A percentile compares a stretch with the other conserved stretches of the same genome.
Evolutionary conservation across 129 eudicot species (phyloP).

Genomic region (Flaveria ramosissima): DNA sequence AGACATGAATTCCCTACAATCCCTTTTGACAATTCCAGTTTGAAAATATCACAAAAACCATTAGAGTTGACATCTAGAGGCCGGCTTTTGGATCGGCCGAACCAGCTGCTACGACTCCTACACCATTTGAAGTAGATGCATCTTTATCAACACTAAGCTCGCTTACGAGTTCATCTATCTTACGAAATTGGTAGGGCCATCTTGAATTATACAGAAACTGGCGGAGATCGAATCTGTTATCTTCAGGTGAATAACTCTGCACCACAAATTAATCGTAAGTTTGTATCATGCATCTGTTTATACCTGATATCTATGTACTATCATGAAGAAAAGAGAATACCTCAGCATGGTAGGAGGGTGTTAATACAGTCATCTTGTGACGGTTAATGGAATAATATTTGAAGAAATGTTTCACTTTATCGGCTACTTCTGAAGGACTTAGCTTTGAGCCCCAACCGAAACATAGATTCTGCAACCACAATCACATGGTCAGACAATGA

Average conservation of each 20-base stretch:
- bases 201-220: slow-evolving; percentile 85
- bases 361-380: slow-evolving; percentile 94
- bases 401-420: slow-evolving; percentile 92
- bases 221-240: slow-evolving; percentile 89
- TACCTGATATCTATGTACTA: neutral
- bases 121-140: slow-evolving; percentile 56
- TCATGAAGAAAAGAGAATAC: slow-evolving; percentile 36
- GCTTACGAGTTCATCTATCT: slow-evolving; percentile 73
- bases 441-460: slow-evolving; percentile 79
- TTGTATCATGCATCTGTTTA: neutral
- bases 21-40: neutral
- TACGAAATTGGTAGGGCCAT: slow-evolving; percentile 91
- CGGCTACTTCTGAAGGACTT: slow-evolving; percentile 83
- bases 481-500: slow-evolving; percentile 3
- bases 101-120: slow-evolving; percentile 88
- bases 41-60: neutral
- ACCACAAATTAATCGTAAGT: neutral
- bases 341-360: slow-evolving; percentile 96
- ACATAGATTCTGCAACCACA: slow-evolving; percentile 69
- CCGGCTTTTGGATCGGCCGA: slow-evolving; percentile 87
- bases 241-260: slow-evolving; percentile 97
- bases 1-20: neutral
- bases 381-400: slow-evolving; percentile 94
- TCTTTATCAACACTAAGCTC: slow-evolving; percentile 50
- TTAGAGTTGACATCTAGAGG: slow-evolving; percentile 32